These are phyloP conservation scores for Aspergillus funiculosus DNA, from an alignment of 495 filamentous ascomycete species.

Conservation along the genomic window DNA sequence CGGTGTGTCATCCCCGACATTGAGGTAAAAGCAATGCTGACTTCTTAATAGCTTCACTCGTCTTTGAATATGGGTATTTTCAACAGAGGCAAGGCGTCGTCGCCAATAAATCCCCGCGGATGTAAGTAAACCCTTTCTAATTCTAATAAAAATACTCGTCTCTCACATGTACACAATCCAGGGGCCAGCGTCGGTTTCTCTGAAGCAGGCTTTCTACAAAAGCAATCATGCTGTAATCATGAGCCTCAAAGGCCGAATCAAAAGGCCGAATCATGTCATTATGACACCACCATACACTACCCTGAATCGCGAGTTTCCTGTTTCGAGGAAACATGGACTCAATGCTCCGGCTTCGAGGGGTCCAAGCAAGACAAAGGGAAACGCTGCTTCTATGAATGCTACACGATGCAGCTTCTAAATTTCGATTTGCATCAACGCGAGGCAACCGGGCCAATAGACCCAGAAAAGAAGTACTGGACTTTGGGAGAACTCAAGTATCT, in stretches of 20 bases:
- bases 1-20: slow-evolving; percentile 40
- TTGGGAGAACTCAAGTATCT: slow-evolving; percentile 25
- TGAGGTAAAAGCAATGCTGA: slow-evolving; percentile 20
- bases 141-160: slow-evolving; percentile 11
- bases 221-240: no score
- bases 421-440: slow-evolving; percentile 7
- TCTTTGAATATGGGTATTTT: slow-evolving; percentile 56
- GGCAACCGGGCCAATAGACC: not conserved
- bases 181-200: slow-evolving; percentile 66
- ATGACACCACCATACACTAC: no score
- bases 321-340: no score
- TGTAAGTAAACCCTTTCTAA: slow-evolving; percentile 25
- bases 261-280: no score
- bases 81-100: slow-evolving; percentile 62
- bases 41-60: slow-evolving; percentile 44
- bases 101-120: slow-evolving; percentile 44
- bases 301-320: no score
- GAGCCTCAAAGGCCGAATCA: no score
- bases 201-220: slow-evolving; percentile 64
- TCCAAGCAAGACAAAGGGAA: no score
- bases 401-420: slow-evolving; percentile 18
- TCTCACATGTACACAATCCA: slow-evolving; percentile 17
- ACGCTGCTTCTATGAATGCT: slow-evolving; percentile 6
- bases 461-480: slow-evolving; percentile 16
- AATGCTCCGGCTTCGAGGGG: no score